Conservation (phyloP, 257 asterid species). For the Avicennia marina region DNA sequence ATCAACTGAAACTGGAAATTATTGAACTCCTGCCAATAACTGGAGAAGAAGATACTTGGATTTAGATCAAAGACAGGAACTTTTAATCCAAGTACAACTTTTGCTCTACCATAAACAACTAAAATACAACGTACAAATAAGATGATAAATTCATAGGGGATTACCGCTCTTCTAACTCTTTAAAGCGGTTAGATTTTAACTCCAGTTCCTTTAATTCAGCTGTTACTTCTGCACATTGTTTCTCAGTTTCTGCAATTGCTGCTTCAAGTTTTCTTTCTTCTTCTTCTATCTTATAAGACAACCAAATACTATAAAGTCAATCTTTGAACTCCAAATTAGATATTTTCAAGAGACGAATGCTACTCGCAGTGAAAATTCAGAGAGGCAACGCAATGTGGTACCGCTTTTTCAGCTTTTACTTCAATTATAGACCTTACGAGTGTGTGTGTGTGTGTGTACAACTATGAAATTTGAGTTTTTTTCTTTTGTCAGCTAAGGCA, state of each 20-base stretch:
- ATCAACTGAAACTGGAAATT: conserved; percentile 87
- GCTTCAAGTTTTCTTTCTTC: conserved; percentile 96
- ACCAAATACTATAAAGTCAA: conserved; percentile 19
- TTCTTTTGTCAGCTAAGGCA: conserved; percentile 8
- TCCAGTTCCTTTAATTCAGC: conserved; percentile 83
- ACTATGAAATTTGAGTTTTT: conserved; percentile 8
- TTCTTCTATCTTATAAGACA: conserved; percentile 74
- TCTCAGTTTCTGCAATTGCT: conserved; percentile 92
- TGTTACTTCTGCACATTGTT: conserved; percentile 78
- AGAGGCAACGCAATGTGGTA: not conserved
- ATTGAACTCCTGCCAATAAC: conserved; percentile 95
- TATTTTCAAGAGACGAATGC: conserved; percentile 11
- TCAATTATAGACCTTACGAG: not conserved
- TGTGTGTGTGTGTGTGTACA: no score
- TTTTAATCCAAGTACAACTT: not conserved
- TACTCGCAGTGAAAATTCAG: conserved; percentile 5
- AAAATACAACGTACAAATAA: conserved; percentile 9
- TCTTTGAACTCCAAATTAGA: conserved; percentile 3
- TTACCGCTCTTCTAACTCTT: conserved; percentile 97
- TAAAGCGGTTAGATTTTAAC: conserved; percentile 81
- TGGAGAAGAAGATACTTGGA: conserved; percentile 25
- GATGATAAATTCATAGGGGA: conserved; percentile 13
- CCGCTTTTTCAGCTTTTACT: conserved; percentile 1
- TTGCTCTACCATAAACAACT: conserved; percentile 3
- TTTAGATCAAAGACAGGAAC: conserved; percentile 4